Conservation (phyloP, 202 grass and related monocot genomes). For the Schoenoplectus triqueter region DNA sequence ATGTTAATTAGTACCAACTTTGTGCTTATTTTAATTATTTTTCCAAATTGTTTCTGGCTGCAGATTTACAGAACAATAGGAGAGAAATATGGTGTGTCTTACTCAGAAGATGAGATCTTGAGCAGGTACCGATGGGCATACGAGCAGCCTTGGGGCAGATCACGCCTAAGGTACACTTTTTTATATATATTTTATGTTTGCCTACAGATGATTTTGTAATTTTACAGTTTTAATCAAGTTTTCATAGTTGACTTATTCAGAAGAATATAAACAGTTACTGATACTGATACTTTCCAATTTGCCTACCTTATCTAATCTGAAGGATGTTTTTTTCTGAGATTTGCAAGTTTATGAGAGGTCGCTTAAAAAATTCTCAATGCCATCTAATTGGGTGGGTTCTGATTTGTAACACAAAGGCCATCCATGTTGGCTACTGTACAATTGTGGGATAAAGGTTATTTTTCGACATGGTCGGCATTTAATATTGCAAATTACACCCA, state of each 20-base stretch:
- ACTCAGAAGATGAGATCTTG: conserved; percentile 87
- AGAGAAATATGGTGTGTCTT: conserved; percentile 87
- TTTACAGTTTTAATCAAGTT: background rate
- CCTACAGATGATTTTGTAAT: background rate
- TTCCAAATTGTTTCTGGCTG: conserved; percentile 27
- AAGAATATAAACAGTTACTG: background rate
- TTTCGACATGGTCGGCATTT: background rate
- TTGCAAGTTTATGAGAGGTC: background rate
- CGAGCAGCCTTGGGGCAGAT: conserved; percentile 85
- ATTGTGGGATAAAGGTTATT: background rate
- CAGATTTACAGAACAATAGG: conserved; percentile 85
- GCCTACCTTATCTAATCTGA: background rate
- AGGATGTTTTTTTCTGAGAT: background rate
- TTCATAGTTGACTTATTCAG: background rate
- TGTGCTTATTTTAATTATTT: conserved; percentile 1
- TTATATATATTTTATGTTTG: background rate
- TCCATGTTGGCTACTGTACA: conserved; percentile 11
- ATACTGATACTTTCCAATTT: background rate
- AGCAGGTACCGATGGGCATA: conserved; percentile 69
- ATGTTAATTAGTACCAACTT: background rate
- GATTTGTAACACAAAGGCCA: background rate
- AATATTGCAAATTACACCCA: background rate
- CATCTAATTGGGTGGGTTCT: background rate
- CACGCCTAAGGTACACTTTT: conserved; percentile 65
- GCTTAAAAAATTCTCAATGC: background rate